These are phyloP conservation scores for Suhomyces choctaworum DNA, from an alignment of 1,139 yeast species.

Conservation along the genomic window DNA sequence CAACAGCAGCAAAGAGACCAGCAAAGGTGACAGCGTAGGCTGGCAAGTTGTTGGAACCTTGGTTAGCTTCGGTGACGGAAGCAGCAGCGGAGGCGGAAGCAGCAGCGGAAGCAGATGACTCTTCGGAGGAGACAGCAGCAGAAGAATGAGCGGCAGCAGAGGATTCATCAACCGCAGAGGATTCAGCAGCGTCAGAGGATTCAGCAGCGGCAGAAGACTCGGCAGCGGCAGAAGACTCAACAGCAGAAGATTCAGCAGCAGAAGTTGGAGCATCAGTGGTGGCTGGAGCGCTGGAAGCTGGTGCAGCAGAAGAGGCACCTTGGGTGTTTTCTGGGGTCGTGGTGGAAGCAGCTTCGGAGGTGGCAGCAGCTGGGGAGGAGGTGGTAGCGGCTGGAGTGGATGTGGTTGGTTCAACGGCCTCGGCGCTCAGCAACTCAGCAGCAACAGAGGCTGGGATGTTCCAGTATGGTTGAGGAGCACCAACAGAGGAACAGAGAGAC, in stretches of 20 bases:
- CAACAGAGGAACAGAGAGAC: slow-evolving; percentile 44
- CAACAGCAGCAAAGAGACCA: slow-evolving; percentile 17
- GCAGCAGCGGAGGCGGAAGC: slow-evolving; percentile 6
- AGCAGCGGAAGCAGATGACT: slow-evolving; percentile 7
- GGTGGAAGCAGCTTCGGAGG: slow-evolving; percentile 6
- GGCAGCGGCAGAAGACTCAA: slow-evolving; percentile 9
- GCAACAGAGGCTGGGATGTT: slow-evolving; percentile 40
- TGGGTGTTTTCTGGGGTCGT: slow-evolving; percentile 13
- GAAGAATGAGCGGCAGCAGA: slow-evolving; percentile 6
- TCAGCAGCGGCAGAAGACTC: not conserved
- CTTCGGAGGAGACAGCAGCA: slow-evolving; percentile 5
- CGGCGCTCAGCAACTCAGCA: slow-evolving; percentile 28
- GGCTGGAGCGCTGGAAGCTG: slow-evolving; percentile 17
- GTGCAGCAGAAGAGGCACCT: slow-evolving; percentile 10
- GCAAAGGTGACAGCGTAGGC: slow-evolving; percentile 15
- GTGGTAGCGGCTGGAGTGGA: slow-evolving; percentile 16
- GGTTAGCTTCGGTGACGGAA: slow-evolving; percentile 11
- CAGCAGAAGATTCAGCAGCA: slow-evolving; percentile 11
- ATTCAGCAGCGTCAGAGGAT: slow-evolving; percentile 3
- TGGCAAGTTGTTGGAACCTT: slow-evolving; percentile 13
- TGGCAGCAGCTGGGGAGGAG: slow-evolving; percentile 11
- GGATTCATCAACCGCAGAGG: slow-evolving; percentile 3
- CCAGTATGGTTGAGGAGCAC: slow-evolving; percentile 44
- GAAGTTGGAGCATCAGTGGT: slow-evolving; percentile 16
- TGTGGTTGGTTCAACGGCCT: slow-evolving; percentile 15